A percentile compares a stretch with the other conserved stretches of the same genome.
These are phyloP conservation scores for Vaccinium vitisidaea DNA, from an alignment of 148 eudicot genomes.

Conservation along the genomic window DNA sequence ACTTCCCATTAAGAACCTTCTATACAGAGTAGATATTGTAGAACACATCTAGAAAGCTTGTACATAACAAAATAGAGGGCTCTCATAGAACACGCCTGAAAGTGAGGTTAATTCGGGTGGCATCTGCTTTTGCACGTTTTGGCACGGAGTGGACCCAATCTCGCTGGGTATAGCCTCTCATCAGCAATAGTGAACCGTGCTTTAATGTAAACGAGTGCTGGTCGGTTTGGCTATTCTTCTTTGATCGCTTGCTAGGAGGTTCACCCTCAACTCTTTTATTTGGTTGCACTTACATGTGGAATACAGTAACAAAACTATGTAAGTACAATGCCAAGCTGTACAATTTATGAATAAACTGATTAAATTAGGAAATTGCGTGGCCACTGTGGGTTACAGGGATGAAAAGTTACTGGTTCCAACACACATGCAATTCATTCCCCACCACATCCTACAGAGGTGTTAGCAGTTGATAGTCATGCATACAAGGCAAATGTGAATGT, in stretches of 20 bases:
- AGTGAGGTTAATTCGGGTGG: constrained; percentile 80
- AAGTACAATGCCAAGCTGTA: background rate
- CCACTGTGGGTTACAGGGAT: background rate
- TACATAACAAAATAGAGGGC: background rate
- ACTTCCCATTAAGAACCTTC: background rate
- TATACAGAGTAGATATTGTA: background rate
- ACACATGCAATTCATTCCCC: background rate
- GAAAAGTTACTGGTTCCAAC: background rate
- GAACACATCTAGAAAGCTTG: background rate
- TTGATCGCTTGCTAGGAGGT: constrained; percentile 55
- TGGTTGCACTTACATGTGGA: constrained; percentile 7
- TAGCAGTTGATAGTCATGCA: background rate
- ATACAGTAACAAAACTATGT: constrained; percentile 1
- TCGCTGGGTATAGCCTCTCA: constrained; percentile 89
- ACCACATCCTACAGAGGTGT: background rate
- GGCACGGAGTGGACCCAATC: constrained; percentile 98
- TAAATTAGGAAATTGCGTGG: background rate
- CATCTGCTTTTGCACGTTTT: constrained; percentile 74
- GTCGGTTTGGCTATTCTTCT: constrained; percentile 40
- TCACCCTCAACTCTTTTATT: constrained; percentile 33
- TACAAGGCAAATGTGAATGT: no score
- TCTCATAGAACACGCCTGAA: constrained; percentile 64
- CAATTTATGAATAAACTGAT: background rate
- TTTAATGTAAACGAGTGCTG: constrained; percentile 60
- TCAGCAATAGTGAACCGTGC: constrained; percentile 84